Evolutionary conservation across 177 flowering plant genomes (phyloP).

Genomic region (Vitis hybrid): DNA sequence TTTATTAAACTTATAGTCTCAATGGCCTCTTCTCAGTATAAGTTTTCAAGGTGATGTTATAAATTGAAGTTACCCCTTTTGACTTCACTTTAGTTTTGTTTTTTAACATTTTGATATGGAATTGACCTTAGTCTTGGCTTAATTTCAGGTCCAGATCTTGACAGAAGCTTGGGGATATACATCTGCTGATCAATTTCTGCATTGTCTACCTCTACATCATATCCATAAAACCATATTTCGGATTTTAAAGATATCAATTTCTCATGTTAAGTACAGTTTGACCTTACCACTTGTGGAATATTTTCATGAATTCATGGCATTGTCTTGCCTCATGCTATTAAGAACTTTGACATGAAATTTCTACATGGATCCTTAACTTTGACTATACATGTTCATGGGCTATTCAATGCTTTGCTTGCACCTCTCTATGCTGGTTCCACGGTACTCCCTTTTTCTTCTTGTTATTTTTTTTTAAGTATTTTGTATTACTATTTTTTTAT

Average conservation of each 20-base stretch:
- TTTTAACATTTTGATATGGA: neutral
- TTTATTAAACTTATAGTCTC: no score
- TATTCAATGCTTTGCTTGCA: constrained; percentile 92
- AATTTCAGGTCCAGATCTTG: constrained; percentile 81
- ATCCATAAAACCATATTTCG: constrained; percentile 44
- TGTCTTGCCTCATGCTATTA: neutral
- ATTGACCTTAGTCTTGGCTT: constrained; percentile 4
- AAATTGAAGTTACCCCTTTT: no score
- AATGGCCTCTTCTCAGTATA: no score
- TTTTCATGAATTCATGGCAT: no score
- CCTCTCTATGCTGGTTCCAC: constrained; percentile 90
- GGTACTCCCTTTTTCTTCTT: constrained; percentile 34
- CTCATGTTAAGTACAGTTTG: no score
- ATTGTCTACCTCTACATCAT: constrained; percentile 97
- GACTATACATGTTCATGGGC: constrained; percentile 89
- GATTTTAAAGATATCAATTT: constrained; percentile 6
- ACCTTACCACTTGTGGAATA: no score
- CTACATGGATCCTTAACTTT: constrained; percentile 56
- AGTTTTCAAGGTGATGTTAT: no score
- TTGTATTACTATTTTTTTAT: no score
- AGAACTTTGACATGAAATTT: neutral
- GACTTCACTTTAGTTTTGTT: neutral
- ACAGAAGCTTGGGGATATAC: constrained; percentile 91
- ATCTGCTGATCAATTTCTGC: constrained; percentile 77
- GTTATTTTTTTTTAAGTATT: neutral